phyloP scores from a whole-genome alignment of 1,284 basidiomycete genomes.

The Golubevia sp. region DNA sequence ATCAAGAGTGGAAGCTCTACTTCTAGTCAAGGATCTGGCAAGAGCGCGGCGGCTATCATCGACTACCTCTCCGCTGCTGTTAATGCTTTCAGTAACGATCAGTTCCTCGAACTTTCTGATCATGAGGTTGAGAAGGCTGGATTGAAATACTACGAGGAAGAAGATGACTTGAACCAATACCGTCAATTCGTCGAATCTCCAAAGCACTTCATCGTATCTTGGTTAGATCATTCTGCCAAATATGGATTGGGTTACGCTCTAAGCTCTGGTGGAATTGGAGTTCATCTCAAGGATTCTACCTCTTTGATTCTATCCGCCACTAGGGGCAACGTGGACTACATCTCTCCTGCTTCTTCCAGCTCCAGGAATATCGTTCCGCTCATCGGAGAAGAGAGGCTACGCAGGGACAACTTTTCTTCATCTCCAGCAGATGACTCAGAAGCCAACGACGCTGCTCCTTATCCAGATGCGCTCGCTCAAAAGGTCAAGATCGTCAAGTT shows the following conservation, averaged over 20 bases:
- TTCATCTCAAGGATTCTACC: slow-evolving; percentile 53
- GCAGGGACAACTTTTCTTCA: background rate
- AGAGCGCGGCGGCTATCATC: slow-evolving; percentile 34
- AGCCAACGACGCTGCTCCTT: slow-evolving; percentile 4
- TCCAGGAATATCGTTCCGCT: background rate
- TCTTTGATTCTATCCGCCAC: slow-evolving; percentile 31
- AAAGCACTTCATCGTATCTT: slow-evolving; percentile 47
- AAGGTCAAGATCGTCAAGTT: slow-evolving; percentile 46
- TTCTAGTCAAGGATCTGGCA: background rate
- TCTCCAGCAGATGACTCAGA: slow-evolving; percentile 1
- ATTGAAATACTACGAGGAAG: slow-evolving; percentile 9
- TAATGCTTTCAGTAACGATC: slow-evolving; percentile 20
- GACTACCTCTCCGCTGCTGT: slow-evolving; percentile 39
- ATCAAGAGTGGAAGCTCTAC: background rate
- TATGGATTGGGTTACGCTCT: slow-evolving; percentile 58
- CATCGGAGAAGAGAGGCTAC: background rate
- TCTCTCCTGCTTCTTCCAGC: slow-evolving; percentile 8
- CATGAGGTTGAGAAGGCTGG: background rate
- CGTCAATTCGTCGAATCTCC: slow-evolving; percentile 31
- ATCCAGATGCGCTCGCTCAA: background rate
- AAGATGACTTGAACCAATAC: slow-evolving; percentile 31
- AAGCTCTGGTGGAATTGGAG: slow-evolving; percentile 50
- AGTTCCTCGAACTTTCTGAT: slow-evolving; percentile 14
- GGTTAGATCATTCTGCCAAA: slow-evolving; percentile 55
- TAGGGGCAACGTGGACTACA: slow-evolving; percentile 35